Percentiles rank a stretch among this genome's conserved stretches.
phyloP scores from a whole-genome alignment of 2,329 filamentous ascomycete species.

The Exophiala sp. region DNA sequence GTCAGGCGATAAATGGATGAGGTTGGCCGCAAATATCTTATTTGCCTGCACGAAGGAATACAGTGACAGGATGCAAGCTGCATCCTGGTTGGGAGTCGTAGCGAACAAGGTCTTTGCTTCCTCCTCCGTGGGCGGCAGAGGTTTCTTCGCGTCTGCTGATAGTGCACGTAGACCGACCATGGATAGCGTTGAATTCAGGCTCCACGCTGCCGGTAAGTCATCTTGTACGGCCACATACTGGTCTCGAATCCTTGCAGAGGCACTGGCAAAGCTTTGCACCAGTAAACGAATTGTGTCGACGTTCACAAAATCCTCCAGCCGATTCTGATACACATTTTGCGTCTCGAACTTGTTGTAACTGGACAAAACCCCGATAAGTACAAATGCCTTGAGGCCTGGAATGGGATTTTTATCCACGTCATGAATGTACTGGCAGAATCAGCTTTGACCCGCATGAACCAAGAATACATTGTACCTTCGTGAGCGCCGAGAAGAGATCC shows the following conservation, averaged over 20 bases:
- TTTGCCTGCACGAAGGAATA: constrained; percentile 95
- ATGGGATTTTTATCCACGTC: constrained; percentile 52
- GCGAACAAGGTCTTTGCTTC: constrained; percentile 79
- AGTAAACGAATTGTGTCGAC: constrained; percentile 81
- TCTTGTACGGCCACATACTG: constrained; percentile 84
- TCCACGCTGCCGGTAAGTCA: constrained; percentile 87
- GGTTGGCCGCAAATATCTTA: constrained; percentile 86
- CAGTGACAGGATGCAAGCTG: constrained; percentile 74
- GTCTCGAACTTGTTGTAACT: constrained; percentile 99
- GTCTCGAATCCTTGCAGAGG: constrained; percentile 65
- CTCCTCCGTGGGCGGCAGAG: constrained; percentile 63
- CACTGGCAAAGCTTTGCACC: constrained; percentile 69
- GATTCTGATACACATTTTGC: constrained; percentile 90
- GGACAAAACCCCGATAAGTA: constrained; percentile 77
- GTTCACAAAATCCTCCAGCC: constrained; percentile 93
- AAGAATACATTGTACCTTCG: constrained; percentile 64
- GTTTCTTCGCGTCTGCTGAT: constrained; percentile 63
- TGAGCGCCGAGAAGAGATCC: constrained; percentile 88
- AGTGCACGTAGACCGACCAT: constrained; percentile 81
- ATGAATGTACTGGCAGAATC: constrained; percentile 36
- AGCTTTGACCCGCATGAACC: constrained; percentile 8
- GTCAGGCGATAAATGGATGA: constrained; percentile 61
- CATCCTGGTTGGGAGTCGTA: constrained; percentile 73
- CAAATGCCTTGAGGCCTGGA: constrained; percentile 68
- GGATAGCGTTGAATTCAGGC: constrained; percentile 70